Evolutionary conservation across 2,329 filamentous ascomycete species (phyloP), one percentile per base, ranked within the genome.

Genomic region (Penicillium sp.): DNA sequence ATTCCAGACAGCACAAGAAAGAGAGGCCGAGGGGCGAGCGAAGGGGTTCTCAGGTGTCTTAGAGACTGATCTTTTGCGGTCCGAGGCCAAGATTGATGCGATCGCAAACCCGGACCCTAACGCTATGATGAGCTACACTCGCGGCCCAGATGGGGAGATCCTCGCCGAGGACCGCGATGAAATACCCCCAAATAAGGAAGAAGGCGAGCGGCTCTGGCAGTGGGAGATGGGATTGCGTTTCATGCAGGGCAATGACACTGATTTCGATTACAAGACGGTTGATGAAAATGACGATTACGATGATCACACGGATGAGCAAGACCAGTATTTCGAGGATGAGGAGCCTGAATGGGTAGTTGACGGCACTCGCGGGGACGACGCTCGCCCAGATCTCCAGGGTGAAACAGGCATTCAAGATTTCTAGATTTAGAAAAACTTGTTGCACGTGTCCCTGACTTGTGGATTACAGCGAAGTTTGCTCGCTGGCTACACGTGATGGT

Each of bases 21-120:
- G 90, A 51, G 85, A 91, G 69, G 82, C 82, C 7, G 89, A 93
- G 64, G 88, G 87, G 9, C 84, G 84, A 42, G 76, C 79, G 9
- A 91, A 91, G 69, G 91, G 91, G 11, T 94, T 91, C 71, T 89
- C 88, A 1, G 88, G 89, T 24, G 82, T 89, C 13, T 81, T 96
- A 5, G 89, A 95, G 69, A 86, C 89, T 1, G 90, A 92, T 61
- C 78, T 96, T 7, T 76, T 87, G 57, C 85, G 90, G 29, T 88
- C 89, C 16, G 90, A 95, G 71, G 87, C 87, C 13, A 89, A 89
- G 67, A 81, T 93, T 60, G 83, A 81, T 49, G 85, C 84, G 10
- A 74, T 89, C 20, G 74, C 76, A n/a, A 72, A 83, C 60, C 81
- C 82, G 0, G 76, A 82, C 65, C 76, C 79, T 22, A 76, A 79